phyloP scores from a whole-genome alignment of 441 rosid species.

The Isatis lusitanica region DNA sequence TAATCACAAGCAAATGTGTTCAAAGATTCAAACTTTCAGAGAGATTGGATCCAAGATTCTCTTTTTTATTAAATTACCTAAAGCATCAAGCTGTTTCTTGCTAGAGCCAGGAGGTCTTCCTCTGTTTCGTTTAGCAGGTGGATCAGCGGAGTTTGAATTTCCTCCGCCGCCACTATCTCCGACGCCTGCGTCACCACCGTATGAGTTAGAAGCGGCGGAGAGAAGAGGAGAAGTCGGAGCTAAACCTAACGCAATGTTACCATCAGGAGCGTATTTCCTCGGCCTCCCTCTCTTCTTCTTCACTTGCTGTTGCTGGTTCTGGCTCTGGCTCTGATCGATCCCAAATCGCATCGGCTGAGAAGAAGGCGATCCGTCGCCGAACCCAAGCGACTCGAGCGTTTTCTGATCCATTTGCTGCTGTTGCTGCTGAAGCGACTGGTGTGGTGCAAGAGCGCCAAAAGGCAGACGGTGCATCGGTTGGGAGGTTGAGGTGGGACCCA shows the following conservation, averaged over 20 bases:
- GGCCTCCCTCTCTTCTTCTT: constrained; percentile 93
- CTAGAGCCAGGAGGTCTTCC: constrained; percentile 91
- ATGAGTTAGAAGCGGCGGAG: constrained; percentile 49
- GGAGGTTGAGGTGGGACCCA: constrained; percentile 39
- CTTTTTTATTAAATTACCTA: constrained; percentile 41
- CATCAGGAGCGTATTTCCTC: constrained; percentile 80
- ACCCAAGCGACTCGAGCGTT: constrained; percentile 44
- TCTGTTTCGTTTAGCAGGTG: constrained; percentile 56
- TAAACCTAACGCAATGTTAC: constrained; percentile 77
- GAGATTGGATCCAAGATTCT: not conserved
- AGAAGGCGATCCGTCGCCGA: constrained; percentile 57
- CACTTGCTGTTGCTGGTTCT: constrained; percentile 16
- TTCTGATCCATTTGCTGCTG: constrained; percentile 37
- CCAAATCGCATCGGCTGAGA: constrained; percentile 47
- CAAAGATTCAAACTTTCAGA: not conserved
- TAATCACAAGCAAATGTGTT: not conserved
- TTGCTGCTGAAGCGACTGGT: constrained; percentile 24
- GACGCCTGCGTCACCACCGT: constrained; percentile 26
- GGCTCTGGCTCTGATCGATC: constrained; percentile 42
- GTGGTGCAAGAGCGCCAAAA: constrained; percentile 18
- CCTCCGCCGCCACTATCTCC: constrained; percentile 43
- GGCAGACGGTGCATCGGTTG: constrained; percentile 30
- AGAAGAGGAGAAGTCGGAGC: constrained; percentile 58
- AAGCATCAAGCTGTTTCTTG: constrained; percentile 76
- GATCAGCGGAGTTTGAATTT: constrained; percentile 46